Evolutionary conservation across 2,329 filamentous ascomycete genomes (phyloP), one percentile per base, ranked within the genome.

Genomic region (Daldinia sp.): DNA sequence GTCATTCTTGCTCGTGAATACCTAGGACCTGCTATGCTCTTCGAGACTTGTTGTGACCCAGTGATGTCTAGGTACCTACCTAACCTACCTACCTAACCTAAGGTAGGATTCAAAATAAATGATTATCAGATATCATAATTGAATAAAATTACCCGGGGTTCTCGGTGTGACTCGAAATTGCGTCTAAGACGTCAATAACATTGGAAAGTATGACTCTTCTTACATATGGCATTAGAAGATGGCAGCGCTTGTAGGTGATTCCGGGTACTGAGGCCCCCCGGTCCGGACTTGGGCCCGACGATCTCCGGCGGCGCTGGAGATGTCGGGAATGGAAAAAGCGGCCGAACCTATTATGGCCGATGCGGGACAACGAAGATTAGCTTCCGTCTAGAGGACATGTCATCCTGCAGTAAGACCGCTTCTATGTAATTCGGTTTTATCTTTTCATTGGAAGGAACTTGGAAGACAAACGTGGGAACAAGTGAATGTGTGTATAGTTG

Each of bases 281-380:
- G 56, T 26, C 26, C 68, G 65, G 62, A 15, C 10, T 67, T 37
- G 30, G 55, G 12, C 41, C 69, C 69, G 67, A 69, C 69, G 69
- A 67, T 71, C 58, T 71, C 69, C 69, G 69, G 69, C 63, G 66
- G 69, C n/a, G 41, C 53, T 64, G 55, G 44, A 63, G 64, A 44
- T 69, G 51, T 66, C 63, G 66, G 41, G 3, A 20, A 2, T 20
- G 23, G 7, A 39, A 48, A 46, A 53, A 35, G 26, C 0, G 58
- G 54, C 33, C 30, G 46, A 60, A n/a, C n/a, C n/a, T n/a, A n/a
- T n/a, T n/a, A n/a, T 1, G 58, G 54, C 33, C 30, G 46, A 60
- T 60, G 42, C 37, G 37, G 35, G 30, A 54, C 6, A 12, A 15
- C 41, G 51, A 61, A 42, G 41, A 39, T 35, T 26, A 1, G 44